Evolutionary conservation across 1,284 basidiomycete genomes (phyloP).

Genomic region (Polyporus tsugae): DNA sequence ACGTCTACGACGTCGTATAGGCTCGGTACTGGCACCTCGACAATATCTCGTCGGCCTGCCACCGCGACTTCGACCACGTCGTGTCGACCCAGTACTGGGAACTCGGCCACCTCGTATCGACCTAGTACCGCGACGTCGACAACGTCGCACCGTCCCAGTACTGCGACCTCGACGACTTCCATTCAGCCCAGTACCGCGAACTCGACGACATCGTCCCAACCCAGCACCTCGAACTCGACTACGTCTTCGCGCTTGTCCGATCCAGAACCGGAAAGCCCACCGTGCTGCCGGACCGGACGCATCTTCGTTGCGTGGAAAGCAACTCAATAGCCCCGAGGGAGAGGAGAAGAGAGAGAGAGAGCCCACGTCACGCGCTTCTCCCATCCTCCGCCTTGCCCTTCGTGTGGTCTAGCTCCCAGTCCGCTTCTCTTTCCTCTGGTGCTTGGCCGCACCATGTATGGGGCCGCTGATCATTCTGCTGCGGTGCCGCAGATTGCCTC

Average conservation of each 20-base stretch:
- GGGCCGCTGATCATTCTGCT: slow-evolving; percentile 20
- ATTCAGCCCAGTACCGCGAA: neutral
- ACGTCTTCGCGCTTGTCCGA: slow-evolving; percentile 16
- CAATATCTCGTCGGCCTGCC: neutral
- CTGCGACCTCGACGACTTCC: neutral
- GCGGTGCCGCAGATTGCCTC: slow-evolving; percentile 21
- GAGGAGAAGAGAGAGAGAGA: neutral
- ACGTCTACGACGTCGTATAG: slow-evolving; percentile 5
- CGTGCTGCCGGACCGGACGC: slow-evolving; percentile 30
- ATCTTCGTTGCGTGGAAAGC: slow-evolving; percentile 35
- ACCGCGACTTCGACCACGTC: neutral
- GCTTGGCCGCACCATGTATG: slow-evolving; percentile 14
- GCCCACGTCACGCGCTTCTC: neutral
- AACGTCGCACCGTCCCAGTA: neutral
- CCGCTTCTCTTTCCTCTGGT: neutral
- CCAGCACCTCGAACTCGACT: slow-evolving; percentile 10
- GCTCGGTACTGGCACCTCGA: slow-evolving; percentile 8
- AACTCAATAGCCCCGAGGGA: slow-evolving; percentile 6
- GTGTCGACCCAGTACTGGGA: neutral
- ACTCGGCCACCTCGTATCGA: neutral
- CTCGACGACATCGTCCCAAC: neutral
- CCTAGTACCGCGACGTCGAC: neutral
- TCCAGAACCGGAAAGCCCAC: slow-evolving; percentile 19
- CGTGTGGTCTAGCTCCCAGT: slow-evolving; percentile 6
- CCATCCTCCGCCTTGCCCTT: slow-evolving; percentile 11